Percentiles rank a stretch among this genome's conserved stretches.
phyloP scores from a whole-genome alignment of 2,329 filamentous ascomycete genomes.

The Apiospora arundinis region DNA sequence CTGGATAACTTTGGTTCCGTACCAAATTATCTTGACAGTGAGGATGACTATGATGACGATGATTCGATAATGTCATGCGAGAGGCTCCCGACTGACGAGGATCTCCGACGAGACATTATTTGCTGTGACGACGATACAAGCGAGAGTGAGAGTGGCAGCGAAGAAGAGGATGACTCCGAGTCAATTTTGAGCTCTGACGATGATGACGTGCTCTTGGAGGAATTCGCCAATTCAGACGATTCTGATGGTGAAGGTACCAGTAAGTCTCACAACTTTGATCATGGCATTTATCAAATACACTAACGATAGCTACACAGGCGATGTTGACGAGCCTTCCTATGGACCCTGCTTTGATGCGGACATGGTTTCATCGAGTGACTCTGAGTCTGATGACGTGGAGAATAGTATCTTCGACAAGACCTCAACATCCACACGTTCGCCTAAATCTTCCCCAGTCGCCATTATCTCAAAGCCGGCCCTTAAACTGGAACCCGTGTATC shows the following conservation, averaged over 20 bases:
- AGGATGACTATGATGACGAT: background rate
- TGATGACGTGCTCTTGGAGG: background rate
- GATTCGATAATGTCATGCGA: background rate
- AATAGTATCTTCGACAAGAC: constrained; percentile 10
- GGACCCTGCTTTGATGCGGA: background rate
- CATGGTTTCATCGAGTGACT: background rate
- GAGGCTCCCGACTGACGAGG: background rate
- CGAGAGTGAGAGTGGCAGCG: background rate
- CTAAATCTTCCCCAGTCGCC: background rate
- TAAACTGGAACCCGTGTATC: background rate
- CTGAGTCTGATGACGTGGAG: background rate
- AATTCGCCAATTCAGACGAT: background rate
- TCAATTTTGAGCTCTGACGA: constrained; percentile 1
- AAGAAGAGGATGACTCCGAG: background rate
- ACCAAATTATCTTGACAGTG: background rate
- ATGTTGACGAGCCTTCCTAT: background rate
- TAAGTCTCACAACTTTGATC: background rate
- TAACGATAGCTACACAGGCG: background rate
- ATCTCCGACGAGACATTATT: background rate
- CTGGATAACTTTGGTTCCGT: background rate
- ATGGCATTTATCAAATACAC: background rate
- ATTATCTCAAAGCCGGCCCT: background rate
- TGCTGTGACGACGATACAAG: background rate
- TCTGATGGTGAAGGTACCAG: background rate
- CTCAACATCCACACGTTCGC: background rate